phyloP scores from a whole-genome alignment of 257 asterid species.

The Solanum arcanum region DNA sequence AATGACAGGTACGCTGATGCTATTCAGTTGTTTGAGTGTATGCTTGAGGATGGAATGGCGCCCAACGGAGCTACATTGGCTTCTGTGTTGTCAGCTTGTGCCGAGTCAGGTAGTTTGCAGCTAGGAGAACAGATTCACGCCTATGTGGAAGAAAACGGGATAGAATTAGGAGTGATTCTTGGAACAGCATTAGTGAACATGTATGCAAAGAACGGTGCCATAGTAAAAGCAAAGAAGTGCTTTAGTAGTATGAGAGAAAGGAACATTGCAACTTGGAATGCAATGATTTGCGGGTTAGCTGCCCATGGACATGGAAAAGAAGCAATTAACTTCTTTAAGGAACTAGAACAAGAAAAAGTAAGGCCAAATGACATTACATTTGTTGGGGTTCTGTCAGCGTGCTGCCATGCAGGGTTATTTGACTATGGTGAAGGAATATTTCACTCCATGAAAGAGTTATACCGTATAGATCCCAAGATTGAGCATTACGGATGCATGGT shows the following conservation, averaged over 20 bases:
- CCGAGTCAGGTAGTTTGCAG: constrained; percentile 59
- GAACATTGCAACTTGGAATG: constrained; percentile 76
- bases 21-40: constrained; percentile 38
- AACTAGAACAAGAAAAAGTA: constrained; percentile 29
- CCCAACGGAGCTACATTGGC: constrained; percentile 50
- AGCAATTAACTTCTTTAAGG: constrained; percentile 42
- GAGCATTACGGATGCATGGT: constrained; percentile 89
- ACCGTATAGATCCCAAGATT: constrained; percentile 52
- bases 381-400: constrained; percentile 71
- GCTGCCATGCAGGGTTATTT: constrained; percentile 70
- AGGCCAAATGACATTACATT: constrained; percentile 57
- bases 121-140: constrained; percentile 58
- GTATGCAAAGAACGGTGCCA: constrained; percentile 76
- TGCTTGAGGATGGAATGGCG: constrained; percentile 43
- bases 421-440: constrained; percentile 50
- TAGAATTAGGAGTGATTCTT: constrained; percentile 52
- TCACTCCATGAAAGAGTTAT: constrained; percentile 37
- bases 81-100: constrained; percentile 78
- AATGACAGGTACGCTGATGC: constrained; percentile 32
- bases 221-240: constrained; percentile 40
- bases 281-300: constrained; percentile 77
- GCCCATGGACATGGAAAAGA: constrained; percentile 62
- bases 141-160: constrained; percentile 37
- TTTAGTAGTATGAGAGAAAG: constrained; percentile 39
- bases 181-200: constrained; percentile 85